Base-by-base conservation (phyloP, 768 basidiomycete genomes). In the Crassisporium funariophilum region DNA sequence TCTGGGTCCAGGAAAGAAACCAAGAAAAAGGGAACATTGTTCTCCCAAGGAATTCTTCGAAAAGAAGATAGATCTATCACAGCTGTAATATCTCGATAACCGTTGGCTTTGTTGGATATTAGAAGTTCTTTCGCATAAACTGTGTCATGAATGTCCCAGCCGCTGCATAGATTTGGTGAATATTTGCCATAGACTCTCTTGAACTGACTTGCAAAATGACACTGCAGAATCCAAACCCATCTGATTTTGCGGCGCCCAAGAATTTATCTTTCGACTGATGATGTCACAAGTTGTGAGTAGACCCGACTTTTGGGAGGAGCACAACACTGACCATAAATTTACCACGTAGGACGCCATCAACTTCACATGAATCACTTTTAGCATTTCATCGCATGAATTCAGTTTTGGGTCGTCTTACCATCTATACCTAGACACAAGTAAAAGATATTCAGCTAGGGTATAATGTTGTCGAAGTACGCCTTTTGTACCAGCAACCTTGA, bases 301-400 rank as follows among this genome's bases (percentile, higher is more conserved):
- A 19, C 3, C 4, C 9, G 22, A 21, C 19, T 15, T n/a, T n/a
- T n/a, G n/a, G n/a, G 23, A 15, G 17, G 20, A 33, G 16, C 35
- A 5, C 11, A 24, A 35, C 9, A 41, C 74, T 35, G 55, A 87
- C 89, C 88, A 92, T 91, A 62, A 86, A 89, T 69, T 98, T 98
- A n/a, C 95, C 95, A 23, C 95, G 79, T 12, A 97, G 75, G 9
- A 98, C 84, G 21, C 95, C 95, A 67, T 98, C 95, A 25, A 95
- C 92, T 94, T 21, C n/a, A n/a, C n/a, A n/a, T 22, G n/a, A 54
- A 9, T 15, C 11, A 38, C 13, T 19, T 25, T 31, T 12, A 35
- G 44, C 38, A 41, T 13, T 35, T 44, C 19, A 31, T 20, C 10
- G 19, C 10, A 15, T n/a, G 27, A 19, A 6, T 15, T 39, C 20